A percentile compares a stretch with the other conserved stretches of the same genome.
These are phyloP conservation scores for Podaxis carcinomalis DNA, from an alignment of 768 basidiomycete genomes.

Conservation along the genomic window DNA sequence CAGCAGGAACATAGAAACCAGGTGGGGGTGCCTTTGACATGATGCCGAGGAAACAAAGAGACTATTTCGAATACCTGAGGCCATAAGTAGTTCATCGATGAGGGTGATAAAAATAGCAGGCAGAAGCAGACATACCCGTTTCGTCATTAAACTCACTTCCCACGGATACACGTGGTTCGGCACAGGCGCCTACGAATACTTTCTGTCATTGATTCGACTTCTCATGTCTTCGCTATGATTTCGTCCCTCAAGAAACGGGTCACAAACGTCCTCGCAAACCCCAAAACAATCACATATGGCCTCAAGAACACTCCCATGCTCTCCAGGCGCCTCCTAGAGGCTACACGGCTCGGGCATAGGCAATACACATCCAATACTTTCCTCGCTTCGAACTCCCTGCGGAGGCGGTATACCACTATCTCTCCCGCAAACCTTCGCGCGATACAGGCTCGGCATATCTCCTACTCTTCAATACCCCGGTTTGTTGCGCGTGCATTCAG, in stretches of 20 bases:
- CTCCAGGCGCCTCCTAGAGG: constrained; percentile 29
- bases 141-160: background rate
- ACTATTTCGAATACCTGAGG: constrained; percentile 2
- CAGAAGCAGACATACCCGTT: background rate
- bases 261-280: constrained; percentile 23
- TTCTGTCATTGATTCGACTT: background rate
- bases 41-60: constrained; percentile 1
- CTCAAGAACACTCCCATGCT: constrained; percentile 26
- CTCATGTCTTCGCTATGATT: constrained; percentile 32
- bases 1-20: constrained; percentile 76
- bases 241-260: constrained; percentile 37
- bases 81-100: background rate
- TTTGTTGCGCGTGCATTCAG: constrained; percentile 85
- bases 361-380: constrained; percentile 48
- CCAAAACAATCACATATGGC: constrained; percentile 53
- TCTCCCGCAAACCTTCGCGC: constrained; percentile 47
- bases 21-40: constrained; percentile 48
- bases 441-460: constrained; percentile 70
- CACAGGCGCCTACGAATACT: background rate
- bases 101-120: background rate
- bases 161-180: constrained; percentile 6
- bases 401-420: constrained; percentile 42
- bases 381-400: constrained; percentile 48
- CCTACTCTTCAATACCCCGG: constrained; percentile 85
- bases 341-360: constrained; percentile 43